Evolutionary conservation across 176 grass and related monocot species (phyloP).

Genomic region (Zea mays): DNA sequence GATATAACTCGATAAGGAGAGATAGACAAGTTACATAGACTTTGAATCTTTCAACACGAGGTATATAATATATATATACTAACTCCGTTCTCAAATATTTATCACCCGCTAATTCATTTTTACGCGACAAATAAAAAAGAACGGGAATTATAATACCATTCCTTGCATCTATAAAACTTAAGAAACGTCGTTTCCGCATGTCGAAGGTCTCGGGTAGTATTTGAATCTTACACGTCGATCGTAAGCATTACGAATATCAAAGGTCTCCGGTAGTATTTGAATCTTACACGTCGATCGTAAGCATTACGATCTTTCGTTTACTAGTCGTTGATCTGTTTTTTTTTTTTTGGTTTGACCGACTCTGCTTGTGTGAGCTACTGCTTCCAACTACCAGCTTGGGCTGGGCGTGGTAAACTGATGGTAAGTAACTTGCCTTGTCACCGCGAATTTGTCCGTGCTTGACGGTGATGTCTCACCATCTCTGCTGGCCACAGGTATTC

Average conservation of each 20-base stretch:
- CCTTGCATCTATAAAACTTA: no score
- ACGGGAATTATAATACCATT: no score
- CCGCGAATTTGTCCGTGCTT: not conserved
- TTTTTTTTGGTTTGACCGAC: not conserved
- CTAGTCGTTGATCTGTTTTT: not conserved
- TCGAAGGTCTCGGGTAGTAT: not conserved
- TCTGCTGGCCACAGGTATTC: not conserved
- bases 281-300: not conserved
- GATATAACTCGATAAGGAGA: no score
- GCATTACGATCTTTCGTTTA: not conserved
- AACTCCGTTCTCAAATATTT: no score
- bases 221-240: not conserved
- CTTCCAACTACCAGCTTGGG: not conserved
- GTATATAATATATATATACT: no score
- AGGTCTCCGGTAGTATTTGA: not conserved
- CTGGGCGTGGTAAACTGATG: not conserved
- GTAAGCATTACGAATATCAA: not conserved
- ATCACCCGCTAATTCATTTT: no score
- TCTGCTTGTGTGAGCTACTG: not conserved
- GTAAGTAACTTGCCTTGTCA: not conserved
- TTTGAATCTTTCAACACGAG: no score
- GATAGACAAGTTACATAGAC: no score
- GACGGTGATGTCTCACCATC: conserved; percentile 23
- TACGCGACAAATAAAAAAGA: no score
- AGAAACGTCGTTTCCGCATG: no score